Conservation (phyloP, 148 eudicot genomes). For the Cornus controversa region DNA sequence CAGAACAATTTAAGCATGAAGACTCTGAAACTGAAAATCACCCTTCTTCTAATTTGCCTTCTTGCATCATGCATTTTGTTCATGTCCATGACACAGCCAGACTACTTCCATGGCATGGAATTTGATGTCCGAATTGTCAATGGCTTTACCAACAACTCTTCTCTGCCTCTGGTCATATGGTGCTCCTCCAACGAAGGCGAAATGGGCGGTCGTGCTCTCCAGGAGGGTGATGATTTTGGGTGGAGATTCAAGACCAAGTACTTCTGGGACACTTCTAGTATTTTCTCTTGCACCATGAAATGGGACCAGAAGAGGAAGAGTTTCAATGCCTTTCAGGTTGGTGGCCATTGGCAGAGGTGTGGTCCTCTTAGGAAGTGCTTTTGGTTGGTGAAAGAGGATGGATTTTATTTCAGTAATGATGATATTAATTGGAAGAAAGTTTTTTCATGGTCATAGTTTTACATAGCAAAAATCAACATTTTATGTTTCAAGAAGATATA, state of each 20-base stretch:
- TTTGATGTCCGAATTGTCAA: slow-evolving; percentile 47
- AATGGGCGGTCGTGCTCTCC: slow-evolving; percentile 70
- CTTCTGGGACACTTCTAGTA: slow-evolving; percentile 15
- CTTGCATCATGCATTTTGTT: slow-evolving; percentile 27
- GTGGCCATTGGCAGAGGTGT: slow-evolving; percentile 45
- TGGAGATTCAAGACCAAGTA: slow-evolving; percentile 27
- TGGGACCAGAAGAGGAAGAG: slow-evolving; percentile 43
- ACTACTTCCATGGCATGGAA: slow-evolving; percentile 5
- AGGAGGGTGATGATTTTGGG: slow-evolving; percentile 65
- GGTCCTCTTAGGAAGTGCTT: slow-evolving; percentile 34
- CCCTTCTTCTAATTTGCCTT: slow-evolving; percentile 16
- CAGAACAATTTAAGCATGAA: too few species aligned
- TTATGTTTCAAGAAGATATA: background rate
- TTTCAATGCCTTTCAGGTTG: slow-evolving; percentile 40
- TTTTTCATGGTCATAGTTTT: slow-evolving; percentile 45
- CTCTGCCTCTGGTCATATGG: slow-evolving; percentile 62
- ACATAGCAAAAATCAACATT: too few species aligned
- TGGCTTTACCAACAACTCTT: slow-evolving; percentile 67
- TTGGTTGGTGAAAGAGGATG: slow-evolving; percentile 72
- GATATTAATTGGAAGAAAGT: slow-evolving; percentile 44
- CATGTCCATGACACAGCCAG: slow-evolving; percentile 19
- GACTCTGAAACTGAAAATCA: slow-evolving; percentile 8
- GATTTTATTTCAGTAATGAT: slow-evolving; percentile 62
- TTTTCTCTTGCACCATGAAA: slow-evolving; percentile 52
- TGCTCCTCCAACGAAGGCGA: slow-evolving; percentile 36